A percentile compares a stretch with the other conserved stretches of the same genome.
These are phyloP conservation scores for Nemania sp. DNA, from an alignment of 2,329 filamentous ascomycete genomes.

Conservation along the genomic window DNA sequence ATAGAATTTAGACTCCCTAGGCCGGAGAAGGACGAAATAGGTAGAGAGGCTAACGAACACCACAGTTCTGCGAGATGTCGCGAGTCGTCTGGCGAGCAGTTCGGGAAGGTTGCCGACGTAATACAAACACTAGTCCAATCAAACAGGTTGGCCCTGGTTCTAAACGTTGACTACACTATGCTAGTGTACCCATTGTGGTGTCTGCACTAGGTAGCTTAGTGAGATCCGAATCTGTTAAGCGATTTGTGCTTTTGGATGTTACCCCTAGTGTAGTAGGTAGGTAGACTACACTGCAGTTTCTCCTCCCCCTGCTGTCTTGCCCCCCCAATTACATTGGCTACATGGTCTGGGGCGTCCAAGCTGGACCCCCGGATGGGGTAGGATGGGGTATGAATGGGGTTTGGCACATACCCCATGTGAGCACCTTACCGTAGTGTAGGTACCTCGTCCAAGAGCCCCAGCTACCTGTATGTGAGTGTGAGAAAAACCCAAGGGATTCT, in stretches of 20 bases:
- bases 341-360: slow-evolving; percentile 32
- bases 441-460: slow-evolving; percentile 45
- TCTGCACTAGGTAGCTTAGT: slow-evolving; percentile 18
- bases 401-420: slow-evolving; percentile 42
- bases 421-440: slow-evolving; percentile 41
- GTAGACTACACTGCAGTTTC: slow-evolving; percentile 12
- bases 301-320: slow-evolving; percentile 33
- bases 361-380: slow-evolving; percentile 34
- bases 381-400: slow-evolving; percentile 30
- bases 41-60: slow-evolving; percentile 18
- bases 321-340: slow-evolving; percentile 13
- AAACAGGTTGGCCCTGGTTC: slow-evolving; percentile 18
- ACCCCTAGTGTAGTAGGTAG: slow-evolving; percentile 18
- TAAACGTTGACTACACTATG: slow-evolving; percentile 8
- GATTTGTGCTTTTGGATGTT: slow-evolving; percentile 39
- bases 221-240: slow-evolving; percentile 44
- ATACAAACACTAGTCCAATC: slow-evolving; percentile 23
- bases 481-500: slow-evolving; percentile 35
- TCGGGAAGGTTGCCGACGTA: slow-evolving; percentile 36
- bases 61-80: slow-evolving; percentile 24
- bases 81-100: slow-evolving; percentile 25
- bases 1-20: slow-evolving; percentile 20
- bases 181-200: slow-evolving; percentile 11
- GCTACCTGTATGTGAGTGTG: slow-evolving; percentile 36
- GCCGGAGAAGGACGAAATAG: slow-evolving; percentile 40